Evolutionary conservation across 257 asterid species (phyloP), one percentile per base, ranked within the genome.

Genomic region (Solanum stenotomum): DNA sequence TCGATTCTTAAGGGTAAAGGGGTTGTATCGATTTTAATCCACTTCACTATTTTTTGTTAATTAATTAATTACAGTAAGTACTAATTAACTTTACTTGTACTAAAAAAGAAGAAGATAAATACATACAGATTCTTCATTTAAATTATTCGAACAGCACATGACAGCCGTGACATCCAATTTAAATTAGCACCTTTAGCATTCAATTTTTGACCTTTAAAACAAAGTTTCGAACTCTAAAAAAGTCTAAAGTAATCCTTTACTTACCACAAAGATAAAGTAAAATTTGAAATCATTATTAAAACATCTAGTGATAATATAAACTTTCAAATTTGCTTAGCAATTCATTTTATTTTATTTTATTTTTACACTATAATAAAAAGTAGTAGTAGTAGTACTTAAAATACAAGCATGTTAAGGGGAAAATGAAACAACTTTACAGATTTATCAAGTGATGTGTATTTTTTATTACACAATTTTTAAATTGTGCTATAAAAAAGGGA

Each of bases 1-100:
- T 94, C 95, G 93, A 92, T 94, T 94, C 94, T 93, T 90, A 91
- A 92, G 94, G 90, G 87, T 25, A 79, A 90, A 90, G 65, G 85
- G 31, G 79, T 89, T 91, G 87, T 85, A 86, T 77, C 18, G 35
- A 27, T 81, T 25, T 81, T 81, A 46, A 46, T 81, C 68, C 25
- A 29, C 70, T 49, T 82, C 85, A 82, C 34, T 49, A 81, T 29
- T 81, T 84, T 56, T 27, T 25, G 25, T 27, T 59, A 78, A n/a
- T 31, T 18, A 20, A n/a, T 78, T n/a, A 13, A n/a, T 78, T n/a
- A 86, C 78, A 27, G 33, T 33, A 68, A 31, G 42, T 37, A 25
- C 20, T 68, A 81, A 46, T 49, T 49, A 82, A 18, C 22, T 18
- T 82, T 79, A 79, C 38, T 44, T 15, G 38, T 79, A 79, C 38